These are phyloP conservation scores for Microthlaspi erraticum DNA, from an alignment of 345 rosid species.

Conservation along the genomic window DNA sequence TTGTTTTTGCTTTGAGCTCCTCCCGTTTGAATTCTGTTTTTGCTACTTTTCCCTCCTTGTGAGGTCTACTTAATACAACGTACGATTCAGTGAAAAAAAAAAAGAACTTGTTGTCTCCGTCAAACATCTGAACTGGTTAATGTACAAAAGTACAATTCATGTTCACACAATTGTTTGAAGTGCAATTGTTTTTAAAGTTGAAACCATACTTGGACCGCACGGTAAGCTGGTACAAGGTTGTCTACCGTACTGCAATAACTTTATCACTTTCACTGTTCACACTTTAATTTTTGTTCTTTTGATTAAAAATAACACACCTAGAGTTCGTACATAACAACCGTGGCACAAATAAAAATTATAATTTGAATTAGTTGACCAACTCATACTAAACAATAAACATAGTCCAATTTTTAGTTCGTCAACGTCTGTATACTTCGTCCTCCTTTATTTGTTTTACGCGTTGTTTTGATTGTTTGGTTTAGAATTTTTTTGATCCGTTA, in stretches of 20 bases:
- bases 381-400: neutral
- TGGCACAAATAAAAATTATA: neutral
- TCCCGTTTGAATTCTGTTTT: too few relatives aligned
- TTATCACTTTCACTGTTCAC: conserved; percentile 10
- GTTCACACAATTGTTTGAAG: conserved; percentile 17
- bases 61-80: too few relatives aligned
- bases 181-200: neutral
- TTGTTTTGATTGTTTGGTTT: neutral
- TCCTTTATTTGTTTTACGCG: neutral
- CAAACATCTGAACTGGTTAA: too few relatives aligned
- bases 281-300: neutral
- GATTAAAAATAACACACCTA: neutral
- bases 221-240: conserved; percentile 11
- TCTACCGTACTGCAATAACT: neutral
- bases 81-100: too few relatives aligned
- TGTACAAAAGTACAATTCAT: too few relatives aligned
- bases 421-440: neutral
- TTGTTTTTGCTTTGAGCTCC: too few relatives aligned
- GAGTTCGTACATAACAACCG: neutral
- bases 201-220: conserved; percentile 14
- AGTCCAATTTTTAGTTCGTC: neutral
- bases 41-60: too few relatives aligned
- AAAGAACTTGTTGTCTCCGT: too few relatives aligned
- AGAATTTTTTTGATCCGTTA: neutral
- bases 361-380: conserved; percentile 18